A percentile compares a stretch with the other conserved stretches of the same genome.
These are phyloP conservation scores for Amanita rimosa DNA, from an alignment of 768 basidiomycete species.

Conservation along the genomic window DNA sequence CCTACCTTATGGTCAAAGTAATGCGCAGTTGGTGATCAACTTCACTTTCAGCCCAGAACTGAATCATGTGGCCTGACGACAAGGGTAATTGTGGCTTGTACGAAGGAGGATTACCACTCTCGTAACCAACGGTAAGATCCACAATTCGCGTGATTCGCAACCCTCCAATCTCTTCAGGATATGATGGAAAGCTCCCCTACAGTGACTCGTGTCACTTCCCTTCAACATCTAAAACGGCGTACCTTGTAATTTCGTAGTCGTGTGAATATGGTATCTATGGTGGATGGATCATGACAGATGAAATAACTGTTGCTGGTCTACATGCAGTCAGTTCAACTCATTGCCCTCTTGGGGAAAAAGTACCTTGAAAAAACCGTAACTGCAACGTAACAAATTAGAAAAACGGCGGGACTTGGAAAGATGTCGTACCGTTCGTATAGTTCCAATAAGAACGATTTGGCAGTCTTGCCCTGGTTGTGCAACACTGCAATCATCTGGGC, in stretches of 20 bases:
- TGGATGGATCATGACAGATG: constrained; percentile 54
- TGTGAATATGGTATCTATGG: constrained; percentile 58
- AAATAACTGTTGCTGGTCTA: constrained; percentile 82
- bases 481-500: constrained; percentile 53
- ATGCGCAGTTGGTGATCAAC: constrained; percentile 39
- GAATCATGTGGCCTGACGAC: constrained; percentile 80
- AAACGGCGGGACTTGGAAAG: neutral
- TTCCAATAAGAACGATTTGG: constrained; percentile 45
- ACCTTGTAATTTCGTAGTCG: constrained; percentile 50
- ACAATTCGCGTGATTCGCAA: constrained; percentile 51
- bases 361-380: constrained; percentile 72
- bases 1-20: constrained; percentile 59
- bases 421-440: constrained; percentile 44
- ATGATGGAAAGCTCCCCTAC: constrained; percentile 20
- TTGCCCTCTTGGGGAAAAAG: neutral
- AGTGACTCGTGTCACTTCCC: neutral
- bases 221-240: constrained; percentile 7
- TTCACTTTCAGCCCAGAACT: constrained; percentile 47
- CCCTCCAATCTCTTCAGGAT: constrained; percentile 52
- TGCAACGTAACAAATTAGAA: constrained; percentile 16
- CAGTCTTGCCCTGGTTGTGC: constrained; percentile 37
- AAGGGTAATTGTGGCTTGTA: constrained; percentile 53
- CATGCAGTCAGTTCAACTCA: neutral
- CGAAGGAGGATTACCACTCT: constrained; percentile 60
- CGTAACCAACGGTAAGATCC: constrained; percentile 72